Evolutionary conservation across 2,329 filamentous ascomycete species (phyloP), one percentile per base, ranked within the genome.

Genomic region (Aspergillus neotritici): DNA sequence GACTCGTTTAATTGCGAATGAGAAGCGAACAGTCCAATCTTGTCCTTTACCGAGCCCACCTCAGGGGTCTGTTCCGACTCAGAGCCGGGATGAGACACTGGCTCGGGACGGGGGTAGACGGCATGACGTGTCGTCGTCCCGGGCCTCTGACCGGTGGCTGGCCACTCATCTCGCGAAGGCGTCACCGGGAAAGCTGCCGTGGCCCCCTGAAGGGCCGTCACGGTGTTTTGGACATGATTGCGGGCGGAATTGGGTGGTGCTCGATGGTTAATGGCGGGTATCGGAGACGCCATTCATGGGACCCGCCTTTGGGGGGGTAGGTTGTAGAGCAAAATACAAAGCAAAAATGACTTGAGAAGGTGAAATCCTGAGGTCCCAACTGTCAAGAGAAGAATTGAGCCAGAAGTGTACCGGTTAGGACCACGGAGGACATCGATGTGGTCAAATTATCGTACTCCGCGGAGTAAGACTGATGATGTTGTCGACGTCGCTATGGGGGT

Each of bases 1-100:
- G 47, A 31, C 29, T 16, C 43, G 12, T 45, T 33, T 2, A 53
- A 36, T 10, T 52, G 50, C 16, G 54, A 51, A 39, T 50, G 53
- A 16, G 52, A 49, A 15, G 57, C 56, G 44, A 66, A 66, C 39
- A 46, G 55, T 37, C 61, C 61, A 37, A 69, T 65, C 45, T 62
- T 68, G 46, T 66, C 63, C 49, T 50, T 67, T 32, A 70, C 66
- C 4, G 64, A 62, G 15, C 61, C 62, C 15, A 55, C 52, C 47
- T 62, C 58, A 5, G 61, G 64, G n/a, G 50, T 51, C 21, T 49
- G 42, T 8, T 56, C 51, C 3, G 57, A 53, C 32, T 52, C 55
- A 40, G 51, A 46, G 34, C 54, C 47, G 21, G 43, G 45, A 34
- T 41, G 41, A 30, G 37, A 42, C 44, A 36, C 38, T 10, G 37